These are phyloP conservation scores for Ophiostoma tasmaniense DNA, from an alignment of 2,329 filamentous ascomycete species.

Conservation along the genomic window DNA sequence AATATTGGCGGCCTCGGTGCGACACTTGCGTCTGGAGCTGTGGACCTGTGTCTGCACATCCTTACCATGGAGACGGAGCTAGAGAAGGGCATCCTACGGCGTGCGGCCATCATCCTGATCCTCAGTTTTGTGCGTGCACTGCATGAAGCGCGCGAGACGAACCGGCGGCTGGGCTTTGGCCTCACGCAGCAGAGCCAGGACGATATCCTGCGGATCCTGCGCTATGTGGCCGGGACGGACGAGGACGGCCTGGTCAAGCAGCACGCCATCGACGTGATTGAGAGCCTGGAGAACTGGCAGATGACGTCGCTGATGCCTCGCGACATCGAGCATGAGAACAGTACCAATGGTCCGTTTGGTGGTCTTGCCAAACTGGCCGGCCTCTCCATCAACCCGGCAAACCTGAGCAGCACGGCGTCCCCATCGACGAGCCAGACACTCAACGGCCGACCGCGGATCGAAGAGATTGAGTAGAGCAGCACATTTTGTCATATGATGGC, in stretches of 20 bases:
- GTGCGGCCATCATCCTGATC: conserved; percentile 57
- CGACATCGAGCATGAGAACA: conserved; percentile 3
- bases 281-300: conserved; percentile 56
- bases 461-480: conserved; percentile 20
- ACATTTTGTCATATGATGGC: neutral
- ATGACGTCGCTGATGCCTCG: conserved; percentile 29
- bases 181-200: conserved; percentile 47
- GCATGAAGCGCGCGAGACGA: conserved; percentile 41
- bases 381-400: conserved; percentile 24
- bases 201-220: conserved; percentile 54
- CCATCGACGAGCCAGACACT: neutral
- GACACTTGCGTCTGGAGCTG: conserved; percentile 42
- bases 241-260: conserved; percentile 59
- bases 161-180: conserved; percentile 43
- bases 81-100: conserved; percentile 55
- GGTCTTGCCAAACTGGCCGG: conserved; percentile 34
- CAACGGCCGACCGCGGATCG: conserved; percentile 16
- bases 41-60: conserved; percentile 56
- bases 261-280: conserved; percentile 58
- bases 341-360: neutral
- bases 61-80: conserved; percentile 53
- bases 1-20: conserved; percentile 50
- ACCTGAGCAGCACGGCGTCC: neutral
- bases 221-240: conserved; percentile 58
- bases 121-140: conserved; percentile 54